Evolutionary conservation across 805 yeast species (phyloP).

Genomic region (Yamadazyma insecticola): DNA sequence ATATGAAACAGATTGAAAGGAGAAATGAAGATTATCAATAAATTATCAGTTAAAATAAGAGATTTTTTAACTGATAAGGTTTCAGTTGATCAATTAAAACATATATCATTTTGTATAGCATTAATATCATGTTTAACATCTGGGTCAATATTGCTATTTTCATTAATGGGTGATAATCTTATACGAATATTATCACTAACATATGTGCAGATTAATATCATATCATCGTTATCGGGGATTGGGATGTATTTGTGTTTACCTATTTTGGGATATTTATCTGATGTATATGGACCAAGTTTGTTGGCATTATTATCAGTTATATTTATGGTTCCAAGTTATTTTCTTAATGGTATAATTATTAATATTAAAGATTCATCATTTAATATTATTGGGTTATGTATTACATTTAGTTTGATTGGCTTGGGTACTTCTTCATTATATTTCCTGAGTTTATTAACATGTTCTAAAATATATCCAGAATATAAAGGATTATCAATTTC

Average conservation of each 20-base stretch:
- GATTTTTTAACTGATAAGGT: not conserved
- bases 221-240: constrained; percentile 67
- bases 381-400: constrained; percentile 22
- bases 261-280: constrained; percentile 74
- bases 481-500: constrained; percentile 78
- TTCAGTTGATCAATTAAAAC: constrained; percentile 29
- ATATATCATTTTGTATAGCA: constrained; percentile 52
- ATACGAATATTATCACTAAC: constrained; percentile 53
- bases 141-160: constrained; percentile 79
- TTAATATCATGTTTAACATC: constrained; percentile 65
- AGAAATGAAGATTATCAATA: constrained; percentile 2
- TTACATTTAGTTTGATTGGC: constrained; percentile 58
- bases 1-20: too few species aligned
- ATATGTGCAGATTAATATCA: constrained; percentile 61
- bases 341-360: constrained; percentile 19
- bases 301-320: constrained; percentile 57
- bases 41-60: constrained; percentile 3
- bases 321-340: constrained; percentile 67
- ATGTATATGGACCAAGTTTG: constrained; percentile 77
- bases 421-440: constrained; percentile 69
- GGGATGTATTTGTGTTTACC: constrained; percentile 89
- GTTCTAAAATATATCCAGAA: constrained; percentile 81
- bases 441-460: constrained; percentile 67
- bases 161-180: constrained; percentile 72
- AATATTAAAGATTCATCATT: not conserved